Percentiles rank a stretch among this genome's conserved stretches.
These are phyloP conservation scores for Aschersonia sp. DNA, from an alignment of 2,329 filamentous ascomycete genomes.

Conservation along the genomic window DNA sequence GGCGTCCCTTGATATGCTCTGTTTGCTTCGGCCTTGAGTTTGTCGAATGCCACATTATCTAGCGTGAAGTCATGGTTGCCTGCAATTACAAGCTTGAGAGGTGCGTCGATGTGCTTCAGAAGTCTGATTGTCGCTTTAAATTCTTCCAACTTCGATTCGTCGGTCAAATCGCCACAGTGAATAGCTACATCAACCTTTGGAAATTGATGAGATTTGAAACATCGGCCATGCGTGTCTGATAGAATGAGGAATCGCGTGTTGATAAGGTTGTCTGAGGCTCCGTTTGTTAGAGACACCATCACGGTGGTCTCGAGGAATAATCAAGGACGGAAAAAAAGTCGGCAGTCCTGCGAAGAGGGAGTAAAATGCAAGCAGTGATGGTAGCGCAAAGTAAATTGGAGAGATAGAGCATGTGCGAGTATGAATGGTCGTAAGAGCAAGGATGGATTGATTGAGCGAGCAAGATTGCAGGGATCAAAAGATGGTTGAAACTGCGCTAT, in stretches of 20 bases:
- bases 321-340: no score
- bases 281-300: no score
- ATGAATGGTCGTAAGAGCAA: no score
- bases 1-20: background rate
- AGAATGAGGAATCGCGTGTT: constrained; percentile 23
- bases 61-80: constrained; percentile 39
- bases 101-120: constrained; percentile 26
- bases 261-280: constrained; percentile 4
- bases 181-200: constrained; percentile 25
- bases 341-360: no score
- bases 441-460: no score
- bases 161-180: constrained; percentile 38
- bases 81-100: constrained; percentile 38
- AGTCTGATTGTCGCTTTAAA: constrained; percentile 24
- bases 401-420: no score
- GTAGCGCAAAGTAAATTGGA: no score
- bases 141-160: constrained; percentile 24
- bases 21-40: background rate
- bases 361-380: no score
- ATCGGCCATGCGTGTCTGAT: constrained; percentile 21
- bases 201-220: constrained; percentile 7
- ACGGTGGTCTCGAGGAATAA: no score
- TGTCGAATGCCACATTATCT: constrained; percentile 10
- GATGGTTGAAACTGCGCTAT: no score
- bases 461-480: no score